A percentile compares a stretch with the other conserved stretches of the same genome.
Evolutionary conservation across 140 eudicot species (phyloP).

Genomic region (Anethum foeniculum): DNA sequence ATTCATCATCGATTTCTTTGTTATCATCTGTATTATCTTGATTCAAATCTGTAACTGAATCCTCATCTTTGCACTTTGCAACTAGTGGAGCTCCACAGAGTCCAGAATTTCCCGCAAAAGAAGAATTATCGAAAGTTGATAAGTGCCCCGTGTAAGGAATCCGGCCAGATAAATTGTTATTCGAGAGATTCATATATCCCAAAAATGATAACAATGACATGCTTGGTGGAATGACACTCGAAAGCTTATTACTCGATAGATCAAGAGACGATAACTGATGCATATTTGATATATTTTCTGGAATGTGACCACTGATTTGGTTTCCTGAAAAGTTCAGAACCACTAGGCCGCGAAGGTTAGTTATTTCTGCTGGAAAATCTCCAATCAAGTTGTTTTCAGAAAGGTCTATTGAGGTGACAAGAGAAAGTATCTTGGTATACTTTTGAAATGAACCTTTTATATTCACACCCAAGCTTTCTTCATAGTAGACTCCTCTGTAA

Average conservation of each 20-base stretch:
- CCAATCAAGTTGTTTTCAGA: constrained; percentile 38
- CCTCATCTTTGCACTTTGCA: constrained; percentile 16
- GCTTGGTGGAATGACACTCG: constrained; percentile 34
- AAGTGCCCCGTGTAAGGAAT: constrained; percentile 38
- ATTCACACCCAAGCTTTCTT: constrained; percentile 33
- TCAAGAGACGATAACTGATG: constrained; percentile 35
- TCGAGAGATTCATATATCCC: constrained; percentile 31
- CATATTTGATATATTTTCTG: constrained; percentile 27
- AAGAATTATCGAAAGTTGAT: constrained; percentile 21
- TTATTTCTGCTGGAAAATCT: constrained; percentile 29
- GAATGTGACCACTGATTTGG: constrained; percentile 35
- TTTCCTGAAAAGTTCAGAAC: constrained; percentile 40
- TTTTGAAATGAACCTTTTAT: constrained; percentile 21
- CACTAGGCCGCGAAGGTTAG: constrained; percentile 23
- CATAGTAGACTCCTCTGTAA: constrained; percentile 34
- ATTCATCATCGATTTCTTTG: background rate
- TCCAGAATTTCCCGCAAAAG: constrained; percentile 32
- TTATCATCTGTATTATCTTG: background rate
- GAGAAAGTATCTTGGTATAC: constrained; percentile 41
- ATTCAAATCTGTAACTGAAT: background rate
- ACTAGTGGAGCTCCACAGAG: constrained; percentile 52
- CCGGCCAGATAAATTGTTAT: constrained; percentile 30
- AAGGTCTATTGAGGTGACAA: constrained; percentile 41
- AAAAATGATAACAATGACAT: constrained; percentile 26
- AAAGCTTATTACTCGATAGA: constrained; percentile 36